Evolutionary conservation across 352 stramenopile species (phyloP).

Genomic region (Phytophthora aleatoria): DNA sequence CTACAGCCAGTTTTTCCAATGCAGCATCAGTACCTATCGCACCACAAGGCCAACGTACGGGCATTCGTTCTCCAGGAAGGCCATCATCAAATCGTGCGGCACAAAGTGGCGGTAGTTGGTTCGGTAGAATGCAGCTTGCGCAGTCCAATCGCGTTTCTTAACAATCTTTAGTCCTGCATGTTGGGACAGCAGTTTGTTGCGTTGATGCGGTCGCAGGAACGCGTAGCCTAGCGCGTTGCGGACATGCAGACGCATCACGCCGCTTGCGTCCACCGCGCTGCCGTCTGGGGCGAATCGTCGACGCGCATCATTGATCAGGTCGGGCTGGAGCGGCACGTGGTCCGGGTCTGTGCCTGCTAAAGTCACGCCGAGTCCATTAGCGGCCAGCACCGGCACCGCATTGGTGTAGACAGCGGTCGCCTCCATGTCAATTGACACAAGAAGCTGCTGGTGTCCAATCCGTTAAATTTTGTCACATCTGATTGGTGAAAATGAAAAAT

Average conservation of each 20-base stretch:
- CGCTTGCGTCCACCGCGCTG: slow-evolving; percentile 52
- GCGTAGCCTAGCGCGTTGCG: slow-evolving; percentile 61
- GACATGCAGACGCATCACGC: slow-evolving; percentile 53
- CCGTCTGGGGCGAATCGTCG: slow-evolving; percentile 29
- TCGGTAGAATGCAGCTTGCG: slow-evolving; percentile 40
- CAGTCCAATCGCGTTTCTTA: not conserved
- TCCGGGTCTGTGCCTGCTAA: slow-evolving; percentile 53
- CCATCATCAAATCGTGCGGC: slow-evolving; percentile 49
- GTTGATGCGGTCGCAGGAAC: slow-evolving; percentile 56
- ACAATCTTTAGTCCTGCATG: not conserved
- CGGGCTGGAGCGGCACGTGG: slow-evolving; percentile 49
- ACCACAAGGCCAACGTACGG: slow-evolving; percentile 33
- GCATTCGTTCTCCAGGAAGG: slow-evolving; percentile 36
- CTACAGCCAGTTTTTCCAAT: not conserved
- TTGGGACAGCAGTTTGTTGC: slow-evolving; percentile 30
- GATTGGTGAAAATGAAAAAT: slow-evolving; percentile 35
- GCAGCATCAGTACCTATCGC: not conserved
- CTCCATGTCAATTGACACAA: slow-evolving; percentile 48
- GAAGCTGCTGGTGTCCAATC: slow-evolving; percentile 12
- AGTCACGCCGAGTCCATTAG: slow-evolving; percentile 53
- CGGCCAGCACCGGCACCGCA: slow-evolving; percentile 51
- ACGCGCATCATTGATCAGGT: slow-evolving; percentile 58
- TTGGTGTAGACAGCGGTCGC: slow-evolving; percentile 62
- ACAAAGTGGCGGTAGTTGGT: slow-evolving; percentile 50
- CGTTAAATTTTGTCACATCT: slow-evolving; percentile 12